Conservation (phyloP, 2,329 filamentous ascomycete genomes). For the Talaromyces sp. region DNA sequence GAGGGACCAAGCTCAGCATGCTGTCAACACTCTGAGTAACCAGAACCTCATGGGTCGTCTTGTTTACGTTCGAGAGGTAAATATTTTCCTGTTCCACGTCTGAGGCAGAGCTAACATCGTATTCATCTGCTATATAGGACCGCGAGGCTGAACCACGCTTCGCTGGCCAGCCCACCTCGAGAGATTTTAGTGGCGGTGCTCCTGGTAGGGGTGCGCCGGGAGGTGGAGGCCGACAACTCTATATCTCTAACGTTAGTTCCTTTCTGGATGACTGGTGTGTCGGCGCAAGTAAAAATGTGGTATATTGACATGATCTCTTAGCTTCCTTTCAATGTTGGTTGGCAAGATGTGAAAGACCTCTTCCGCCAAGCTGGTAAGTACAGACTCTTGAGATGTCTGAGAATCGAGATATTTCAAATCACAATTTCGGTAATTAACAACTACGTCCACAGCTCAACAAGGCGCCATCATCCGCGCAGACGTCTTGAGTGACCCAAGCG, state of each 20-base stretch:
- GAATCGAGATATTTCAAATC: slow-evolving; percentile 7
- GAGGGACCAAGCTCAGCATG: slow-evolving; percentile 96
- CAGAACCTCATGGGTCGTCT: slow-evolving; percentile 98
- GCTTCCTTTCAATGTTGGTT: slow-evolving; percentile 96
- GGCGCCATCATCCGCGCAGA: slow-evolving; percentile 89
- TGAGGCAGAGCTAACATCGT: not conserved
- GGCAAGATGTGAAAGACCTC: slow-evolving; percentile 98
- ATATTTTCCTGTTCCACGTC: not conserved
- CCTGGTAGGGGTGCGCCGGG: slow-evolving; percentile 45
- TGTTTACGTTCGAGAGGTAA: slow-evolving; percentile 95
- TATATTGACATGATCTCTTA: slow-evolving; percentile 35
- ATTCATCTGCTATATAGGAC: slow-evolving; percentile 53
- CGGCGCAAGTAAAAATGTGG: not conserved
- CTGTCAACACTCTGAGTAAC: slow-evolving; percentile 96
- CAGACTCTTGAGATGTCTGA: slow-evolving; percentile 9
- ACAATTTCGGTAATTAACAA: slow-evolving; percentile 25
- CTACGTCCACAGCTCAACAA: slow-evolving; percentile 38
- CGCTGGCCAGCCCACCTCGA: slow-evolving; percentile 60
- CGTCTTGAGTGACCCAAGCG: slow-evolving; percentile 85
- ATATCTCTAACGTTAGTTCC: slow-evolving; percentile 90
- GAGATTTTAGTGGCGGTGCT: slow-evolving; percentile 50
- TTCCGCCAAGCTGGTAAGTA: slow-evolving; percentile 94
- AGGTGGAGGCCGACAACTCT: slow-evolving; percentile 78
- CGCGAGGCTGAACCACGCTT: slow-evolving; percentile 97
- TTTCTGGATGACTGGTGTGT: slow-evolving; percentile 22